Evolutionary conservation across 2,329 filamentous ascomycete species (phyloP).

Genomic region (Aspergillus pseudoviridinutans): DNA sequence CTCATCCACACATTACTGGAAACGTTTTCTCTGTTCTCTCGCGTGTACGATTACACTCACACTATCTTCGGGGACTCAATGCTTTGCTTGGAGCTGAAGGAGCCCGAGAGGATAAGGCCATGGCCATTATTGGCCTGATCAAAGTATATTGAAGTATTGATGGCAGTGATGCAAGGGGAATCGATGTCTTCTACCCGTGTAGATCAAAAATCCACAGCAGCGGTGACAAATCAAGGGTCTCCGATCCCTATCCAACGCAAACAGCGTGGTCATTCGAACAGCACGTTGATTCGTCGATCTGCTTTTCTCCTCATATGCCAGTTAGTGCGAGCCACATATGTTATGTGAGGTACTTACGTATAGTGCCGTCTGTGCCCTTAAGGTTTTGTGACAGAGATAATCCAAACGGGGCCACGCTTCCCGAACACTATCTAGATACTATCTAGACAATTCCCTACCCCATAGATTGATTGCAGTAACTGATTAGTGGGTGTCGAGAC

Average conservation of each 20-base stretch:
- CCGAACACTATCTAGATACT: not conserved
- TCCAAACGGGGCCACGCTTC: not conserved
- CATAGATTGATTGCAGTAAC: not conserved
- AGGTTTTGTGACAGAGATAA: constrained; percentile 32
- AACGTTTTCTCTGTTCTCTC: constrained; percentile 1
- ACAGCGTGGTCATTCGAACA: constrained; percentile 12
- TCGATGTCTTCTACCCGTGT: constrained; percentile 27
- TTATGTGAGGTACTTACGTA: not conserved
- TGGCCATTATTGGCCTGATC: constrained; percentile 21
- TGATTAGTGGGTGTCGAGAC: constrained; percentile 9
- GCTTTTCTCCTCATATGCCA: constrained; percentile 6
- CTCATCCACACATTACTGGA: constrained; percentile 12
- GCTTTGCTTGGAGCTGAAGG: not conserved
- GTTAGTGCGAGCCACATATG: not conserved
- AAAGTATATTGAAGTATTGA: constrained; percentile 22
- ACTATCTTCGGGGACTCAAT: not conserved
- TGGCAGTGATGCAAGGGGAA: constrained; percentile 33
- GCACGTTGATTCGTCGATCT: constrained; percentile 31
- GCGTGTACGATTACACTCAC: not conserved
- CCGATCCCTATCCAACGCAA: constrained; percentile 15
- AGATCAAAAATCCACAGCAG: constrained; percentile 23
- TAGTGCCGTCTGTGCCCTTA: constrained; percentile 17
- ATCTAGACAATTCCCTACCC: not conserved
- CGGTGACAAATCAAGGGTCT: constrained; percentile 36
- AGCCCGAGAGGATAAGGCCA: not conserved